Conservation (phyloP, 768 basidiomycete species). For the Leucocoprinus sp. region DNA sequence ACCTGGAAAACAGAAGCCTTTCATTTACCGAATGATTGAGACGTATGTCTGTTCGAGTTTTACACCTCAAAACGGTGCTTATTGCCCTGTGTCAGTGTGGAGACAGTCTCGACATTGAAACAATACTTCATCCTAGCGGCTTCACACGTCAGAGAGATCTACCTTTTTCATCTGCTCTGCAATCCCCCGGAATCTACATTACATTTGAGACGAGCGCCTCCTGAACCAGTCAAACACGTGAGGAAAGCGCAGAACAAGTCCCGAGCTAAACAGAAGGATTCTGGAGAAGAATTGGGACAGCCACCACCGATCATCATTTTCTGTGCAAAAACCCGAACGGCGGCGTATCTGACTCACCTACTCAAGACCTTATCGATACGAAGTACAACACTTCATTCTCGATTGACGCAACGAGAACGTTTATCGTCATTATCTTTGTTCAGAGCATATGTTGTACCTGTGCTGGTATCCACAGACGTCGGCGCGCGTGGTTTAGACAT, state of each 20-base stretch:
- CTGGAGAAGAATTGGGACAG: slow-evolving; percentile 50
- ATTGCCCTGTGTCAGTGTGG: slow-evolving; percentile 43
- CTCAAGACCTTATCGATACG: slow-evolving; percentile 76
- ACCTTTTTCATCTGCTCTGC: slow-evolving; percentile 84
- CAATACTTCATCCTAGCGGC: slow-evolving; percentile 91
- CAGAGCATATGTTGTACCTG: slow-evolving; percentile 78
- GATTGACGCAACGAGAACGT: slow-evolving; percentile 87
- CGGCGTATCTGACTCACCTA: slow-evolving; percentile 78
- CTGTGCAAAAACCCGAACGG: slow-evolving; percentile 76
- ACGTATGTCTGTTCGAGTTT: slow-evolving; percentile 31
- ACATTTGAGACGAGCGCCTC: slow-evolving; percentile 56
- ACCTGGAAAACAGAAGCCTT: slow-evolving; percentile 79
- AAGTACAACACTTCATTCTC: slow-evolving; percentile 85
- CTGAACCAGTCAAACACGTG: slow-evolving; percentile 36
- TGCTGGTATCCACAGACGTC: slow-evolving; percentile 92
- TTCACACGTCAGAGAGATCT: slow-evolving; percentile 88
- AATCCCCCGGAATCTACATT: slow-evolving; percentile 78
- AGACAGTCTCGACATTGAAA: slow-evolving; percentile 83
- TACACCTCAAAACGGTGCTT: slow-evolving; percentile 2
- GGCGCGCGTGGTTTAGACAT: slow-evolving; percentile 94
- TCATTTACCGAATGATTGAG: slow-evolving; percentile 73
- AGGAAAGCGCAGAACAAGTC: slow-evolving; percentile 18
- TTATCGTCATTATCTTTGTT: slow-evolving; percentile 80
- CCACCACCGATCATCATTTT: slow-evolving; percentile 98
- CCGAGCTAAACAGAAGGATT: slow-evolving; percentile 28